These are phyloP conservation scores for Magnusiomyces ingens DNA, from an alignment of 1,139 yeast species.

Conservation along the genomic window DNA sequence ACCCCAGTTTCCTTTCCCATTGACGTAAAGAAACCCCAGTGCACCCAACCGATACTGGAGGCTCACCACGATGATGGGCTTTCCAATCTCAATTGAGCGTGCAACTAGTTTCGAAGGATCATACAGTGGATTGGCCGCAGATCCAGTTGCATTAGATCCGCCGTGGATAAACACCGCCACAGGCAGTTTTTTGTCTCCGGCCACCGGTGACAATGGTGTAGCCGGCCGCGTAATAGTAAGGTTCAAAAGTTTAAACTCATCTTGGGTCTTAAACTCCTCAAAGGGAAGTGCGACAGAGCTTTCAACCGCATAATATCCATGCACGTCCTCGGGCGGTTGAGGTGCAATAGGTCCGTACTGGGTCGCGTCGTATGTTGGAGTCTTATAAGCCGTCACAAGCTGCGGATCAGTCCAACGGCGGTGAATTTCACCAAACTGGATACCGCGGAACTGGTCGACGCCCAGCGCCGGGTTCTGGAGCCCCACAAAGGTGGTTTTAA, in stretches of 20 bases:
- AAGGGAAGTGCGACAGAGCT: constrained; percentile 1
- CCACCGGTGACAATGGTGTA: not conserved
- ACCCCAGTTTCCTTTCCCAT: constrained; percentile 18
- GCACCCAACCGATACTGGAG: constrained; percentile 28
- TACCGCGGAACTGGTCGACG: constrained; percentile 15
- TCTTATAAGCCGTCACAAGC: constrained; percentile 1
- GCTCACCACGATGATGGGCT: constrained; percentile 27
- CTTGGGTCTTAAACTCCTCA: constrained; percentile 8
- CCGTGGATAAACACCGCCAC: constrained; percentile 30
- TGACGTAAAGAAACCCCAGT: constrained; percentile 23
- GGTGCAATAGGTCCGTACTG: constrained; percentile 14
- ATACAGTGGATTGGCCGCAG: constrained; percentile 15
- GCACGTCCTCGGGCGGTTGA: constrained; percentile 14
- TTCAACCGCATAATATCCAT: constrained; percentile 13
- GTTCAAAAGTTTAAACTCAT: constrained; percentile 22
- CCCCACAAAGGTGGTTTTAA: constrained; percentile 11
- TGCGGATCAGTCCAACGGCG: constrained; percentile 13
- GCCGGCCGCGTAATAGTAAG: constrained; percentile 21
- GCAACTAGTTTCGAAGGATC: constrained; percentile 20
- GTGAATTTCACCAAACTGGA: constrained; percentile 11
- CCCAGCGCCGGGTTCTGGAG: not conserved
- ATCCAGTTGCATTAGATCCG: constrained; percentile 25
- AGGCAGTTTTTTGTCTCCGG: constrained; percentile 18
- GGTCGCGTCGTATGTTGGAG: constrained; percentile 13
- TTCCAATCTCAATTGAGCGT: constrained; percentile 22